Conservation (phyloP, 1,284 basidiomycete species). For the Melampsora larici-populina region DNA sequence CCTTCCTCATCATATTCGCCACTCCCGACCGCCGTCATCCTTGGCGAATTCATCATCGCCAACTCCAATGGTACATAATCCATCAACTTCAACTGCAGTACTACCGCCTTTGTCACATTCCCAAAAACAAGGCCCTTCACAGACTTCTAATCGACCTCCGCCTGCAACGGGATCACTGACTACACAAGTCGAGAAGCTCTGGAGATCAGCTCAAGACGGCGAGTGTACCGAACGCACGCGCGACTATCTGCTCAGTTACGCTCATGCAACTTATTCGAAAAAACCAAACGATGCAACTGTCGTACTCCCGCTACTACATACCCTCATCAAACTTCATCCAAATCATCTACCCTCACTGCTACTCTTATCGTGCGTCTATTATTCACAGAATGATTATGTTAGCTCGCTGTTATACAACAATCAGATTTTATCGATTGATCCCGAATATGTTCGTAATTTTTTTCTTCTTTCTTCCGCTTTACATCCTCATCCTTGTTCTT, state of each 20-base stretch:
- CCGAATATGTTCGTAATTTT: conserved; percentile 54
- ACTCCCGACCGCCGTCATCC: background rate
- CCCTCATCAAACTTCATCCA: conserved; percentile 52
- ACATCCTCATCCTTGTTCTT: background rate
- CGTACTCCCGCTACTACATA: conserved; percentile 52
- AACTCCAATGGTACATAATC: background rate
- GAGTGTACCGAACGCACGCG: conserved; percentile 41
- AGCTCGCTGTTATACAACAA: conserved; percentile 42
- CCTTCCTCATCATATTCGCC: conserved; percentile 18
- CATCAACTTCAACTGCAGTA: background rate
- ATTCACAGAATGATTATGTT: conserved; percentile 51
- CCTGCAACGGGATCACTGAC: background rate
- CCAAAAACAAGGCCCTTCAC: background rate
- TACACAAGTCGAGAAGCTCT: conserved; percentile 36
- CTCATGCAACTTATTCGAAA: conserved; percentile 41
- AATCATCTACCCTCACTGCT: conserved; percentile 54
- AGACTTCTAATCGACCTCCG: background rate
- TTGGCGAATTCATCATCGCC: background rate
- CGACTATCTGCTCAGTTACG: conserved; percentile 41
- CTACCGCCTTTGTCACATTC: background rate
- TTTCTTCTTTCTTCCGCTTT: background rate
- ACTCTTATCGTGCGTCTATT: conserved; percentile 55
- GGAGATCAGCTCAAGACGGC: conserved; percentile 42
- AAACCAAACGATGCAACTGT: conserved; percentile 34
- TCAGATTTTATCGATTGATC: conserved; percentile 48